Evolutionary conservation across 2,329 filamentous ascomycete genomes (phyloP).

Genomic region (Sclerotinia glacialis): DNA sequence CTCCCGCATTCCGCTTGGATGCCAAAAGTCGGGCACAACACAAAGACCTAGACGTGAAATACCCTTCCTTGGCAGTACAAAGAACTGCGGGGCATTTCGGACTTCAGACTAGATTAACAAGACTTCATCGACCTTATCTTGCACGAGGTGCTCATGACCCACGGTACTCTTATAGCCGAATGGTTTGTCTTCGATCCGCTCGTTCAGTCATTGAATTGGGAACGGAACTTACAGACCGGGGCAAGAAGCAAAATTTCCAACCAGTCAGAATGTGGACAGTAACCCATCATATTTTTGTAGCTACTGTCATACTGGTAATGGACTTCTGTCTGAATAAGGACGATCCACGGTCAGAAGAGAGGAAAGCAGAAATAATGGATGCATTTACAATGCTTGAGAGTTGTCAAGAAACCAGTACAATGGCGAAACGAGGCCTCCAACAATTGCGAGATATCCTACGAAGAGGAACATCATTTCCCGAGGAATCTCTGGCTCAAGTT

Average conservation of each 20-base stretch:
- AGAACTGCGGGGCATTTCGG: conserved; percentile 41
- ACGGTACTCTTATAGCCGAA: conserved; percentile 39
- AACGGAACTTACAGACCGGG: conserved; percentile 29
- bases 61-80: conserved; percentile 36
- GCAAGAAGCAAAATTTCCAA: conserved; percentile 29
- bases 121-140: conserved; percentile 43
- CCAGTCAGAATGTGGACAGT: conserved; percentile 37
- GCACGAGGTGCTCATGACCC: conserved; percentile 36
- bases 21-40: conserved; percentile 22
- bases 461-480: neutral
- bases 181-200: conserved; percentile 41
- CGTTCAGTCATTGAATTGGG: conserved; percentile 38
- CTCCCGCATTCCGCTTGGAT: conserved; percentile 38
- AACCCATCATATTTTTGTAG: conserved; percentile 41
- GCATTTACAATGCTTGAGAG: conserved; percentile 40
- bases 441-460: conserved; percentile 24
- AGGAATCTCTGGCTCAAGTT: neutral
- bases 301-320: conserved; percentile 42
- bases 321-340: conserved; percentile 41
- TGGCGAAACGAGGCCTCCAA: conserved; percentile 28
- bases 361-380: conserved; percentile 38
- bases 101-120: conserved; percentile 40
- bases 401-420: conserved; percentile 25
- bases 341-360: conserved; percentile 35
- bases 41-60: conserved; percentile 17